Base-by-base conservation (phyloP, 2,329 filamentous ascomycete genomes). In the Alternaria sp. region DNA sequence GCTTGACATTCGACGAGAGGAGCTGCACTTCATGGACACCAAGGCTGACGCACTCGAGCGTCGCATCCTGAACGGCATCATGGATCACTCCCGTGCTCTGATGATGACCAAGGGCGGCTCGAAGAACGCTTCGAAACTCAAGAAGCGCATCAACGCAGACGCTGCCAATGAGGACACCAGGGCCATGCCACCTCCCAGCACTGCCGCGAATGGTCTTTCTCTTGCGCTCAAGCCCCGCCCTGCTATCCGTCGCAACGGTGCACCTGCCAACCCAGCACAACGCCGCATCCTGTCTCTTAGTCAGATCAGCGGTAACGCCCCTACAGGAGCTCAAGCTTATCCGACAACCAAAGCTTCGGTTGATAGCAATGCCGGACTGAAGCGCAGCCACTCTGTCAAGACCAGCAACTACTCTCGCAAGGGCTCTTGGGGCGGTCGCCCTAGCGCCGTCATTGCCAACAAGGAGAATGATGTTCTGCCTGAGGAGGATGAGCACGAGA, bases 71-170 rank as follows among this genome's bases (percentile, higher is more conserved):
- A 95, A 98, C 69, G 94, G 95, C 25, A 93, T 98, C 66, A 96
- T 99, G 82, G 94, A 98, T 72, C 95, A 98, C 78, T 97, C 95
- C 19, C 91, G 95, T 7, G 90, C 95, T 25, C 86, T 97, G n/a
- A 87, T 98, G 61, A 91, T 96, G 83, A 85, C 89, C 69, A 90
- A 92, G 82, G 74, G 74, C 8, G 82, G 87, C 57, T 74, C 77
- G 32, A 82, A 78, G 74, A 77, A 75, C 69, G 74, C 72, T 30
- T 69, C 64, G 32, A 78, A 79, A 61, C 50, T 66, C 21, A 79
- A 78, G 68, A 79, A 78, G 79, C 62, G 75, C 19, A 68, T 70
- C 62, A 74, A 65, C 52, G 68, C 65, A 55, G 81, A 68, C 68
- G 69, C 57, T 74, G 73, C 69, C 65, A 77, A 66, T 65, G 78